Evolutionary conservation across 1,139 yeast genomes (phyloP).

Genomic region (Schwanniomyces etchellsii): DNA sequence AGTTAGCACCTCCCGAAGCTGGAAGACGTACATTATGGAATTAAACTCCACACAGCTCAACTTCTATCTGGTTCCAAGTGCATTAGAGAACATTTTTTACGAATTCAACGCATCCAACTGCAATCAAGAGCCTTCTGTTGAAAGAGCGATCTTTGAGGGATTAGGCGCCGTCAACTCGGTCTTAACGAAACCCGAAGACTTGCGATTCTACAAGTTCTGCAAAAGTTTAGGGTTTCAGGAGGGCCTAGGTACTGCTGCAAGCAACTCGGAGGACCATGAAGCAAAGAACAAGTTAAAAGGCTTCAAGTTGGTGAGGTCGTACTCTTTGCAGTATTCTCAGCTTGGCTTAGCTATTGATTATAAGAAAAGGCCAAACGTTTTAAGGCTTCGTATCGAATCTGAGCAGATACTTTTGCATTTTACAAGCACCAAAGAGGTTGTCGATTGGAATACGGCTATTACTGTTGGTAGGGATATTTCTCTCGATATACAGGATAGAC

Average conservation of each 20-base stretch:
- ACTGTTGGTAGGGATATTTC: constrained; percentile 61
- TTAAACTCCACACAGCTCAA: constrained; percentile 72
- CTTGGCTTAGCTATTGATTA: constrained; percentile 70
- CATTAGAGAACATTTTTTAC: constrained; percentile 25
- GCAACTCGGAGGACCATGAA: constrained; percentile 3
- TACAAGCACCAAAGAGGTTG: constrained; percentile 48
- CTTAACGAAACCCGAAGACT: constrained; percentile 31
- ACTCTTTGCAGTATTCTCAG: constrained; percentile 64
- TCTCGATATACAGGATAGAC: constrained; percentile 53
- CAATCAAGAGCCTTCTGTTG: constrained; percentile 1
- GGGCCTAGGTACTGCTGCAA: constrained; percentile 6
- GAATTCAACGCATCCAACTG: constrained; percentile 3
- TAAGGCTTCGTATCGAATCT: constrained; percentile 59
- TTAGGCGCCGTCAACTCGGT: constrained; percentile 21
- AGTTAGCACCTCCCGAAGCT: constrained; percentile 52
- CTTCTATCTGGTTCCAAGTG: constrained; percentile 42
- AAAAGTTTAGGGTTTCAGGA: constrained; percentile 17
- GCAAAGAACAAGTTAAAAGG: constrained; percentile 5
- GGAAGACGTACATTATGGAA: constrained; percentile 61
- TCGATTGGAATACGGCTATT: constrained; percentile 60
- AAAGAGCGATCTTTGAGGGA: not conserved
- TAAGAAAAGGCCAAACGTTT: constrained; percentile 50
- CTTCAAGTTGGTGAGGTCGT: constrained; percentile 42
- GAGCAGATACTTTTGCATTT: constrained; percentile 64
- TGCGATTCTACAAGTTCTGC: constrained; percentile 30